A percentile compares a stretch with the other conserved stretches of the same genome.
phyloP scores from a whole-genome alignment of 495 filamentous ascomycete species.

The Ascodesmis nigricans region DNA sequence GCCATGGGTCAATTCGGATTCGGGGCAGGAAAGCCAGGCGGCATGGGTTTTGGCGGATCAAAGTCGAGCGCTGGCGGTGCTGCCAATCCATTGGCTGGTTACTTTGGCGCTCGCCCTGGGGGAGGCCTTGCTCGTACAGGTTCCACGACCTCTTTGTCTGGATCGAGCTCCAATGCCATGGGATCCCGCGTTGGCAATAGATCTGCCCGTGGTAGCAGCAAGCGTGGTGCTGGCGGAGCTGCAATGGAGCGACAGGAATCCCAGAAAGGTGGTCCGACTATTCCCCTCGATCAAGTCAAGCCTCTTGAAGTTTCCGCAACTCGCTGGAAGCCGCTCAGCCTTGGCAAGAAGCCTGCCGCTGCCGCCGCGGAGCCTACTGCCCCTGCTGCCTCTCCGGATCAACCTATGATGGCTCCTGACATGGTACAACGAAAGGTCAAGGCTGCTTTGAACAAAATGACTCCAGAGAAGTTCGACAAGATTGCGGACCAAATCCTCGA shows the following conservation, averaged over 20 bases:
- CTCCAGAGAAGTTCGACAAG: conserved; percentile 93
- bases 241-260: conserved; percentile 30
- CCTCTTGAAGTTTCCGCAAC: conserved; percentile 43
- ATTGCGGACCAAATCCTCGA: conserved; percentile 81
- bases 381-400: conserved; percentile 28
- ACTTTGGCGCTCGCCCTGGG: conserved; percentile 34
- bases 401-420: conserved; percentile 55
- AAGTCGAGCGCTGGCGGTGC: conserved; percentile 15
- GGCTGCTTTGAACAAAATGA: conserved; percentile 98
- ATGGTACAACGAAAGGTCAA: conserved; percentile 98
- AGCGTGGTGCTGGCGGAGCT: conserved; percentile 32
- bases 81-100: conserved; percentile 33
- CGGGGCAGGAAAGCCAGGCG: too few species aligned
- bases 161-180: conserved; percentile 17
- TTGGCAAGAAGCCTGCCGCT: conserved; percentile 23
- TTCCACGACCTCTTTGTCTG: conserved; percentile 30
- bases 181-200: conserved; percentile 32
- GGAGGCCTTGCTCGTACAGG: conserved; percentile 29
- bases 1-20: conserved; percentile 62
- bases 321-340: conserved; percentile 79
- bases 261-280: conserved; percentile 44
- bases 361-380: conserved; percentile 32
- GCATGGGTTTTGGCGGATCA: too few species aligned
- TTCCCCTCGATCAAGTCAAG: conserved; percentile 81
- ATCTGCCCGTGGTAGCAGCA: conserved; percentile 38